Conservation (phyloP, 331 rosid genomes). For the Quercus lobata region DNA sequence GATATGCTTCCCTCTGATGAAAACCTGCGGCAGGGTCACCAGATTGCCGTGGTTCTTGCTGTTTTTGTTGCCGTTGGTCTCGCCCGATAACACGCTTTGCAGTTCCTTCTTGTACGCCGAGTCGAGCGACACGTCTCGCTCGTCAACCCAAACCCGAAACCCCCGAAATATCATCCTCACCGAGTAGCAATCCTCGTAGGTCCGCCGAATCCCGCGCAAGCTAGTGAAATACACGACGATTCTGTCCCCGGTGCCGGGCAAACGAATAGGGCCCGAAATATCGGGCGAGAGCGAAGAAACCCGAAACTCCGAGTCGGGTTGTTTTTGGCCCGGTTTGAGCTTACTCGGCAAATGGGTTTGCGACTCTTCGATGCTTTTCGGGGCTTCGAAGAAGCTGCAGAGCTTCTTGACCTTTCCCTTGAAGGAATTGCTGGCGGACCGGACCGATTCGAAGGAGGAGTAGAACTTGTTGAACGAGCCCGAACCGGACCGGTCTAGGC, state of each 20-base stretch:
- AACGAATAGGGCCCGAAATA: slow-evolving; percentile 23
- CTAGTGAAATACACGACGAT: slow-evolving; percentile 81
- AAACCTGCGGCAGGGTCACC: slow-evolving; percentile 73
- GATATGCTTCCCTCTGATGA: slow-evolving; percentile 62
- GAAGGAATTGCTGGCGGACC: slow-evolving; percentile 52
- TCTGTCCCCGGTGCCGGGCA: slow-evolving; percentile 68
- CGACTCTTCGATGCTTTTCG: slow-evolving; percentile 25
- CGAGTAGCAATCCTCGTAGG: slow-evolving; percentile 87
- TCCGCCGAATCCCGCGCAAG: slow-evolving; percentile 79
- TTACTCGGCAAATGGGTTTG: slow-evolving; percentile 17
- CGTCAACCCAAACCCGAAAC: slow-evolving; percentile 94
- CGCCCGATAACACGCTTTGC: slow-evolving; percentile 60
- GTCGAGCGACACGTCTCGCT: slow-evolving; percentile 88
- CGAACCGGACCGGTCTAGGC: slow-evolving; percentile 49
- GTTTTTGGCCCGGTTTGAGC: slow-evolving; percentile 46
- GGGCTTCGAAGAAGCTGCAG: slow-evolving; percentile 58
- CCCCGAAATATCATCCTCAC: slow-evolving; percentile 79
- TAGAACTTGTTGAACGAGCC: slow-evolving; percentile 46
- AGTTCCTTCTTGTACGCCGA: slow-evolving; percentile 59
- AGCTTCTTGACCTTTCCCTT: slow-evolving; percentile 86
- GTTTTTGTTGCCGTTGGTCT: neutral
- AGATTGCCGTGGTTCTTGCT: neutral
- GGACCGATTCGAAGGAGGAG: slow-evolving; percentile 54
- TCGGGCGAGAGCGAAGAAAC: neutral
- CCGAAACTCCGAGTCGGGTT: slow-evolving; percentile 36